Base-by-base conservation (phyloP, 2,329 filamentous ascomycete species). In the Colletotrichum acutatum region DNA sequence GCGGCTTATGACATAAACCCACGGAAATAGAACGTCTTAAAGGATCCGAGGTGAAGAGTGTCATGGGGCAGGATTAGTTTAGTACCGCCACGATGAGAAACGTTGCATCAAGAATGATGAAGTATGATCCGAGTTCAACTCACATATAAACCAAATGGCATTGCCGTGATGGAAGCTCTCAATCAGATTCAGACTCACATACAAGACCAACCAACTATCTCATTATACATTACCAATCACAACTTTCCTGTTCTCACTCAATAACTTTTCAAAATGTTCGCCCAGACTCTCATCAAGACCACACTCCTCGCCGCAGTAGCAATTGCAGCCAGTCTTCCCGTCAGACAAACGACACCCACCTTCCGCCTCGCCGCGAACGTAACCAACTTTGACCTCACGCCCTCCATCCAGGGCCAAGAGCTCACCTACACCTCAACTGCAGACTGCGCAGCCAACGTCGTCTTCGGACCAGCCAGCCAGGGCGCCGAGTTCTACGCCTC, bases 361-460 rank as follows among this genome's bases (percentile, higher is more conserved):
- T 68, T 68, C 42, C 66, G 66, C 30, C 66, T 68, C 46, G 22
- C 57, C 16, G 66, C 57, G 16, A 68, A 68, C 49, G 66, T 68
- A 12, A 62, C 46, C 24, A 26, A 32, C 57, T 54, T 37, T 0
- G 57, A 68, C 57, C 57, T 62, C 66, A 54, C 59, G 11, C 66
- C 66, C 57, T 62, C 46, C 16, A 16, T 68, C 46, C 66, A 68
- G 30, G 66, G 66, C 49, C 66, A 68, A 26, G 66, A 62, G 22
- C 46, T 68, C 49, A 16, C 57, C 12, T 68, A 62, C 57, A 53
- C 32, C 2, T 46, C 66, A 16, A 62, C 28, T n/a, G 30, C 22
- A 22, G 66, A 30, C 57, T 68, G 66, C 30, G 37, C 9, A 19
- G 66, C 58, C 30, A 26, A 61, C 5, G 0, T 42, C 42, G 8